Evolutionary conservation across 352 stramenopile genomes (phyloP), one percentile per base, ranked within the genome.

Genomic region (Pythium brassicae): DNA sequence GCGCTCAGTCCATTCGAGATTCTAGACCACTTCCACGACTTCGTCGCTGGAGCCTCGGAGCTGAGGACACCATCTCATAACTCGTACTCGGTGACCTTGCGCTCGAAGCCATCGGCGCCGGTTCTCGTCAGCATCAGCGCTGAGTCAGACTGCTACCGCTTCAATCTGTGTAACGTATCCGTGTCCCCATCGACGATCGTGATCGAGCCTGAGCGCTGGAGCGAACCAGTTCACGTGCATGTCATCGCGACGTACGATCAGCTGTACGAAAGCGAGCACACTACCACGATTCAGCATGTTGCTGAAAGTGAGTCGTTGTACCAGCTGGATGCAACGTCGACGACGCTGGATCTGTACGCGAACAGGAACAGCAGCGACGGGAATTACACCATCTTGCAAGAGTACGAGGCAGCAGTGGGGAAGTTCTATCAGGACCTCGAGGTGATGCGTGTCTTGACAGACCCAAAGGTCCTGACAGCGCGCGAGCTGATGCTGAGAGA

Each of bases 21-120:
- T 0, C 55, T 89, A 6, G 79, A 92, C 27, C 83, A 92, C 44
- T 90, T 82, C 48, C 74, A 85, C 51, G 76, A 90, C 51, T 85
- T 89, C 59, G 40, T 83, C 12, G 34, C 63, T 5, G 72, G 68
- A 0, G 50, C 64, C 0, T 43, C 34, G 1, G 63, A 62, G 0
- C n/a, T 53, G 37, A 45, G 49, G 12, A 76, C 62, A 1, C 43
- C 27, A 10, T 63, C 62, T 0, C 82, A 92, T 58, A 82, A 78
- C 49, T 70, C 71, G 15, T 89, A 90, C 42, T 59, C 72, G 0
- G 55, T 92, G 44, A 54, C 62, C 2, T 59, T 92, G 15, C 53
- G 53, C 1, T 72, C 79, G 0, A 77, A 72, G 42, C 83, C 83
- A 0, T 20, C 67, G 27, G 74, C 67, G 4, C 58, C 68, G 22